Evolutionary conservation across 1,284 basidiomycete genomes (phyloP), one percentile per base, ranked within the genome.

Genomic region (Ustilago esculenta): DNA sequence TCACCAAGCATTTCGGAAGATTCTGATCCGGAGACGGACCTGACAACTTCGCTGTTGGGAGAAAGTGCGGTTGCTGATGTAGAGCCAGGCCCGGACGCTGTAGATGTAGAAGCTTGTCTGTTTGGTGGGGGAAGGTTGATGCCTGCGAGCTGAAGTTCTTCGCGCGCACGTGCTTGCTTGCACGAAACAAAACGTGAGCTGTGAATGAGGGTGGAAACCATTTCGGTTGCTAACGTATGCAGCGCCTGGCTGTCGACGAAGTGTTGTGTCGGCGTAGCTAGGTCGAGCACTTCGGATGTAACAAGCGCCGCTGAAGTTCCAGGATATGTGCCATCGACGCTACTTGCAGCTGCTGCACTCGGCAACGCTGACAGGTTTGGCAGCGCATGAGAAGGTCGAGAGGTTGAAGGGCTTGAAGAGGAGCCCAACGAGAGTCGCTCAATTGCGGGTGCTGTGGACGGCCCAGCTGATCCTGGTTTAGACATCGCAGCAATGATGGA

Each of bases 221-320:
- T 86, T 76, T 91, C 90, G 53, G 93, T 92, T 43, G 93, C 84
- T 70, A 96, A 88, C 81, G 92, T 92, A 72, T 91, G 90, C 84
- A 93, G 89, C 1, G 88, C 88, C 11, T 89, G 87, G 30, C 85
- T 88, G 81, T 94, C 92, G 61, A 95, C 82, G 84, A 84, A 77
- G 10, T 69, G 51, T 1, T 83, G 82, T 3, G 76, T 27, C 1
- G 84, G 84, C 9, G 73, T 65, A 1, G 84, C 83, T 21, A 85
- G 78, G 0, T 67, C 47, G 42, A 83, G 79, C 5, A 84, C 67
- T 0, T 58, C 54, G 21, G 51, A 39, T 20, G 54, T 69, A 37
- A 75, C 34, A 34, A 75, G 58, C 3, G 53, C 34, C 7, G 65
- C 65, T 20, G 64, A 63, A 2, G 64, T 48, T 11, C 50, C 41